These are phyloP conservation scores for Diaporthe longicolla DNA, from an alignment of 2,329 filamentous ascomycete species.

Conservation along the genomic window DNA sequence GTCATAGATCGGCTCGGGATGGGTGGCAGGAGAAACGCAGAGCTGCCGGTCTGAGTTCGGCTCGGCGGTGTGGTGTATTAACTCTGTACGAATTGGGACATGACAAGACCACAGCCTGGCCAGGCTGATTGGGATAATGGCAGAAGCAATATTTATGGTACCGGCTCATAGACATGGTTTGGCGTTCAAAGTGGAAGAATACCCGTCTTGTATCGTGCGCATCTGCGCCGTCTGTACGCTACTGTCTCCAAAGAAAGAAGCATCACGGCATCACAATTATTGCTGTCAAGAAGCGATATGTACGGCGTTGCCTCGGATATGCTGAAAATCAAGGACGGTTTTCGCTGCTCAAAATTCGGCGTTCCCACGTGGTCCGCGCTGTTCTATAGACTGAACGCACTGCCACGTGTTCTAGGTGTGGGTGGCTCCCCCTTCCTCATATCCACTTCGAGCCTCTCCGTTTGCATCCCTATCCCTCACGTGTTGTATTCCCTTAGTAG, in stretches of 20 bases:
- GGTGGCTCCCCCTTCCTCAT: slow-evolving; percentile 26
- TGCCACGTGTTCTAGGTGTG: slow-evolving; percentile 39
- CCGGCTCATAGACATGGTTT: slow-evolving; percentile 36
- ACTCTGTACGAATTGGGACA: slow-evolving; percentile 15
- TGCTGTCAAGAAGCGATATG: slow-evolving; percentile 27
- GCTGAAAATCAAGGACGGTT: slow-evolving; percentile 37
- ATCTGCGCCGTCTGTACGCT: background rate
- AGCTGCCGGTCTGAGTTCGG: slow-evolving; percentile 78
- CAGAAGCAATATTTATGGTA: background rate
- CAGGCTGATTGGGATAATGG: slow-evolving; percentile 11
- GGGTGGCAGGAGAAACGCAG: slow-evolving; percentile 76
- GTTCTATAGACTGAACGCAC: slow-evolving; percentile 43
- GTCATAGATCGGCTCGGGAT: slow-evolving; percentile 79
- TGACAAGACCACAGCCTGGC: slow-evolving; percentile 29
- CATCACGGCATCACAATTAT: slow-evolving; percentile 18
- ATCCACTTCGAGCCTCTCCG: slow-evolving; percentile 14
- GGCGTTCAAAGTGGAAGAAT: slow-evolving; percentile 42
- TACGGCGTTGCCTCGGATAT: slow-evolving; percentile 34
- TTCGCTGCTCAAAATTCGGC: slow-evolving; percentile 40
- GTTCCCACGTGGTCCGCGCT: slow-evolving; percentile 41
- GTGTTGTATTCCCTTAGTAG: slow-evolving; percentile 71
- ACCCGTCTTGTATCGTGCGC: slow-evolving; percentile 27
- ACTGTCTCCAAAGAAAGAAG: background rate
- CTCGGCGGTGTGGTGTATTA: slow-evolving; percentile 9
- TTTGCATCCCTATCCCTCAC: slow-evolving; percentile 40